These are phyloP conservation scores for Fusarium albidum DNA, from an alignment of 2,329 filamentous ascomycete genomes.

Conservation along the genomic window DNA sequence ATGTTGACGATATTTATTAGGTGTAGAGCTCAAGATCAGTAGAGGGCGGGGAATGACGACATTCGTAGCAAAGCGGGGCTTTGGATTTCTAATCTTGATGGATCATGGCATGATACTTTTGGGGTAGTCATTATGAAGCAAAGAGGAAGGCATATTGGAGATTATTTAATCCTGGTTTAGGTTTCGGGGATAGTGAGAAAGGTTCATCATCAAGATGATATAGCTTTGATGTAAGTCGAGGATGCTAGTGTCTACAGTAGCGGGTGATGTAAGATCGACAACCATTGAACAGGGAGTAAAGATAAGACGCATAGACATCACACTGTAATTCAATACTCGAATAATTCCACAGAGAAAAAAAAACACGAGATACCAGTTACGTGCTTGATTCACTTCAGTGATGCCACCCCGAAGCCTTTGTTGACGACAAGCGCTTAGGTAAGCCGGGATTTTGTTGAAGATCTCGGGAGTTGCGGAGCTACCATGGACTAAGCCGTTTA, in stretches of 20 bases:
- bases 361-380: no score
- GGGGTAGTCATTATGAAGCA: not conserved
- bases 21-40: not conserved
- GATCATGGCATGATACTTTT: constrained; percentile 10
- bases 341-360: no score
- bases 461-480: constrained; percentile 31
- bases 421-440: constrained; percentile 28
- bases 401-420: not conserved
- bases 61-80: constrained; percentile 28
- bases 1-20: not conserved
- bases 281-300: no score
- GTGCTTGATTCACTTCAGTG: not conserved
- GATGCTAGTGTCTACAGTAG: no score
- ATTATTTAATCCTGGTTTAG: not conserved
- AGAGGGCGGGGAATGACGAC: constrained; percentile 22
- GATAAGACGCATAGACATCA: no score
- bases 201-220: no score
- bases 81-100: constrained; percentile 25
- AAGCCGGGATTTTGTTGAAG: constrained; percentile 8
- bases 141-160: not conserved
- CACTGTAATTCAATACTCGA: no score
- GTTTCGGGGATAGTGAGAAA: no score
- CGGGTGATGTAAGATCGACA: no score
- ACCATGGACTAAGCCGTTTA: constrained; percentile 30
- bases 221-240: no score